phyloP scores from a whole-genome alignment of 768 basidiomycete species.

The Cubamyces lactineus region DNA sequence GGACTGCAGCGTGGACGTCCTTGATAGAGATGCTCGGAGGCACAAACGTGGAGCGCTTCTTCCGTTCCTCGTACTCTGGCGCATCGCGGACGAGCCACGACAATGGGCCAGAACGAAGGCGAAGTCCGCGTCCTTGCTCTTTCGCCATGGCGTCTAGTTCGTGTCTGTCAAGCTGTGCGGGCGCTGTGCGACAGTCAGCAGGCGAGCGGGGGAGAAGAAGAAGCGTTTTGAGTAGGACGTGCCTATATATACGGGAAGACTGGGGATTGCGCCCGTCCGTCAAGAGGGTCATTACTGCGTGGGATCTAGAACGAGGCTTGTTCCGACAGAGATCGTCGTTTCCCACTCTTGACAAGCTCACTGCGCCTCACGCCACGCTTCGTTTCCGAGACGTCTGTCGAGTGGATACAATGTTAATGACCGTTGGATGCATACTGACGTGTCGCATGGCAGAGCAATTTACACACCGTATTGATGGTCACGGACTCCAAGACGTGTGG shows the following conservation, averaged over 20 bases:
- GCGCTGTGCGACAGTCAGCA: not conserved
- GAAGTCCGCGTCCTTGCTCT: not conserved
- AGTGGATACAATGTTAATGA: too few species aligned
- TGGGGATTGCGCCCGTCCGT: too few species aligned
- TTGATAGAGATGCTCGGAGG: slow-evolving; percentile 46
- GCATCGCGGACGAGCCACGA: slow-evolving; percentile 38
- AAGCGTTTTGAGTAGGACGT: not conserved
- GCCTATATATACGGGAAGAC: not conserved
- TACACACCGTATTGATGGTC: too few species aligned
- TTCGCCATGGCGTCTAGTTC: not conserved
- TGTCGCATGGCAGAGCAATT: too few species aligned
- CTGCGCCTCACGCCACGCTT: too few species aligned
- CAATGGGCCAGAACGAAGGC: not conserved
- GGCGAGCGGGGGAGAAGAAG: not conserved
- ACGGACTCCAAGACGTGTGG: too few species aligned
- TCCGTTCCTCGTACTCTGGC: slow-evolving; percentile 53
- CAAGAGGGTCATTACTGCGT: too few species aligned
- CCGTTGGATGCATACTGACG: too few species aligned
- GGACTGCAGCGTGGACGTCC: slow-evolving; percentile 52
- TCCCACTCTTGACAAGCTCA: too few species aligned
- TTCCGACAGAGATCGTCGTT: too few species aligned
- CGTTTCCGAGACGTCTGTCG: too few species aligned
- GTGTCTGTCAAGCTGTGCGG: not conserved
- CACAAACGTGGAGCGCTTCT: slow-evolving; percentile 40
- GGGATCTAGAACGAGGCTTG: too few species aligned